A percentile compares a stretch with the other conserved stretches of the same genome.
Conservation (phyloP, 129 eudicot genomes). For the Chrysanthemum makinoi region DNA sequence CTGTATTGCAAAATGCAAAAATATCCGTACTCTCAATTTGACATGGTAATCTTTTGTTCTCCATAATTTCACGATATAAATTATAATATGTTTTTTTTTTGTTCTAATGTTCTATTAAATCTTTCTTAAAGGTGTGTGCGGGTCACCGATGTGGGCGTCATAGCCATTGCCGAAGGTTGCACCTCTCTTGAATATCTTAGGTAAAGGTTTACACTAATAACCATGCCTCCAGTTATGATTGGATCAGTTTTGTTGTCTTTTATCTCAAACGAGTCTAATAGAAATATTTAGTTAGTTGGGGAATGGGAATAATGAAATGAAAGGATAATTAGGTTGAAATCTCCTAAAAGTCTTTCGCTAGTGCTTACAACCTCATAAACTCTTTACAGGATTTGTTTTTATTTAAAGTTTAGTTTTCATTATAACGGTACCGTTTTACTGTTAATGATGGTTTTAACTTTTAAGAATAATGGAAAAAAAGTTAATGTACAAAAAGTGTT, state of each 20-base stretch:
- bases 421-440: too few species aligned
- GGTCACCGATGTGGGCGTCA: slow-evolving; percentile 75
- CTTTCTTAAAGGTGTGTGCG: slow-evolving; percentile 70
- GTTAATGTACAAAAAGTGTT: too few species aligned
- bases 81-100: not conserved
- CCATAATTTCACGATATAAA: slow-evolving; percentile 11
- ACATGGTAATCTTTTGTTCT: slow-evolving; percentile 57
- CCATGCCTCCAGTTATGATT: not conserved
- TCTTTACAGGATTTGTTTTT: too few species aligned
- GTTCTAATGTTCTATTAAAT: slow-evolving; percentile 2
- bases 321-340: too few species aligned
- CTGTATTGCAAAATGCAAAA: slow-evolving; percentile 77
- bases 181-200: slow-evolving; percentile 82
- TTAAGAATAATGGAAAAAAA: too few species aligned
- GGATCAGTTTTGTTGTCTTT: not conserved
- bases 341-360: too few species aligned
- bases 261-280: not conserved
- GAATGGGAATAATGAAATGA: too few species aligned
- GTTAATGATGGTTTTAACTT: too few species aligned
- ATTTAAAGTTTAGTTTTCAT: too few species aligned
- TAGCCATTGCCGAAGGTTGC: slow-evolving; percentile 81
- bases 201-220: slow-evolving; percentile 30
- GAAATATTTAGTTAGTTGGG: too few species aligned
- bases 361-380: too few species aligned
- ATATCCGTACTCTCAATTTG: slow-evolving; percentile 63